Evolutionary conservation across 768 basidiomycete genomes (phyloP).

Genomic region (Dacryopinax primogenitus): DNA sequence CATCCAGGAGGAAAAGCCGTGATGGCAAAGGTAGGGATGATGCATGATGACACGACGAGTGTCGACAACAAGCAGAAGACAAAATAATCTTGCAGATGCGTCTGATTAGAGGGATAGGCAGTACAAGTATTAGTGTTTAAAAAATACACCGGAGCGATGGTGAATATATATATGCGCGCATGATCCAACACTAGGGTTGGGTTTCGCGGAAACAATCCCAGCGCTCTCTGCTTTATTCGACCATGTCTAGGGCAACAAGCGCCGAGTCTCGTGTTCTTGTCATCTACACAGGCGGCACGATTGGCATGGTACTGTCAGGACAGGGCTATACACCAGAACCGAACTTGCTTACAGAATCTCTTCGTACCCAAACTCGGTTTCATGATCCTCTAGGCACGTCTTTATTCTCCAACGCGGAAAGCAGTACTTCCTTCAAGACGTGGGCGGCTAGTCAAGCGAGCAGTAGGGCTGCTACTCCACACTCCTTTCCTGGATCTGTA

Average conservation of each 20-base stretch:
- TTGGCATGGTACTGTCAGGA: slow-evolving; percentile 28
- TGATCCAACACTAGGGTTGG: no score
- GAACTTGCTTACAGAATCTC: slow-evolving; percentile 71
- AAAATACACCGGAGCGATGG: no score
- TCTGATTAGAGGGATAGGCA: neutral
- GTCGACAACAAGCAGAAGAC: neutral
- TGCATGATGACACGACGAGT: neutral
- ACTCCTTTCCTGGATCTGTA: slow-evolving; percentile 25
- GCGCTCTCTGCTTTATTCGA: neutral
- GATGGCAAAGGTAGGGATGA: neutral
- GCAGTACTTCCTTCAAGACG: slow-evolving; percentile 64
- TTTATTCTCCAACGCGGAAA: slow-evolving; percentile 64
- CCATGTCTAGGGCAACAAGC: slow-evolving; percentile 29
- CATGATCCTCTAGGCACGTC: slow-evolving; percentile 85
- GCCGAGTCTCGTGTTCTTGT: slow-evolving; percentile 74
- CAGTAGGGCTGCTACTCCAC: slow-evolving; percentile 43
- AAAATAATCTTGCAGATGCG: no score
- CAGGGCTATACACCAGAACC: slow-evolving; percentile 51
- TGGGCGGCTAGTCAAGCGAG: slow-evolving; percentile 40
- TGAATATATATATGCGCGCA: no score
- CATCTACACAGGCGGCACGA: slow-evolving; percentile 84
- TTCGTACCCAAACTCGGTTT: slow-evolving; percentile 72
- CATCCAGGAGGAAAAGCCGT: slow-evolving; percentile 29
- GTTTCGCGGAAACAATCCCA: neutral
- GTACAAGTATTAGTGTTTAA: neutral